Evolutionary conservation across 148 eudicot species (phyloP).

Genomic region (Rhododendron henanense): DNA sequence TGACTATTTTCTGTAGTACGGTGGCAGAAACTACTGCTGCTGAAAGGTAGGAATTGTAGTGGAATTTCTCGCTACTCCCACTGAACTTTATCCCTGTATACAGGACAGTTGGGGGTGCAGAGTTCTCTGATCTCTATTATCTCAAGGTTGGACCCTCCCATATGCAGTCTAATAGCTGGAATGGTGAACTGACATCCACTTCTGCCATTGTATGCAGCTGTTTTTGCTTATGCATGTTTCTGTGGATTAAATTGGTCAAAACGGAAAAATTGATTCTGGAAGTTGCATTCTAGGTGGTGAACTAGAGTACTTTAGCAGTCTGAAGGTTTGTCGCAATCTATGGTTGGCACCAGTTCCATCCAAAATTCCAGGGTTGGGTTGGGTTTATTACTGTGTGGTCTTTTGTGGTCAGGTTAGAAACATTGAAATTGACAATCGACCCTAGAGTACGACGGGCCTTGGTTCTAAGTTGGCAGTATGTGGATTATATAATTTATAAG

Average conservation of each 20-base stretch:
- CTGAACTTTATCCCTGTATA: not conserved
- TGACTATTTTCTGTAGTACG: not conserved
- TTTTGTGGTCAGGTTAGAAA: not conserved
- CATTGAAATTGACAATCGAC: not conserved
- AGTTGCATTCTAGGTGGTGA: not conserved
- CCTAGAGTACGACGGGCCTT: not conserved
- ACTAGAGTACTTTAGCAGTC: not conserved
- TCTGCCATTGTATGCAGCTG: not conserved
- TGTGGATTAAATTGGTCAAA: constrained; percentile 1
- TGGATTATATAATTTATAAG: not conserved
- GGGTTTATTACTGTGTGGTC: not conserved
- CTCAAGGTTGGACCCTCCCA: not conserved
- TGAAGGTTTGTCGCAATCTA: not conserved
- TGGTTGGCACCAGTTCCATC: not conserved
- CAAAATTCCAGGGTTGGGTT: not conserved
- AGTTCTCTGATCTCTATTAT: not conserved
- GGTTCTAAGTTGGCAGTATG: not conserved
- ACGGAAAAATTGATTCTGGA: not conserved
- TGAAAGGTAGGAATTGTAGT: not conserved
- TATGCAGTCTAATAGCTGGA: not conserved
- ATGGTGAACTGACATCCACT: not conserved
- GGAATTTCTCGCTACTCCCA: not conserved
- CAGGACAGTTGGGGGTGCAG: not conserved
- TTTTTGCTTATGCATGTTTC: not conserved
- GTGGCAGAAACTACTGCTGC: not conserved